Evolutionary conservation across 768 basidiomycete genomes (phyloP).

Genomic region (Lenzites betulinus): DNA sequence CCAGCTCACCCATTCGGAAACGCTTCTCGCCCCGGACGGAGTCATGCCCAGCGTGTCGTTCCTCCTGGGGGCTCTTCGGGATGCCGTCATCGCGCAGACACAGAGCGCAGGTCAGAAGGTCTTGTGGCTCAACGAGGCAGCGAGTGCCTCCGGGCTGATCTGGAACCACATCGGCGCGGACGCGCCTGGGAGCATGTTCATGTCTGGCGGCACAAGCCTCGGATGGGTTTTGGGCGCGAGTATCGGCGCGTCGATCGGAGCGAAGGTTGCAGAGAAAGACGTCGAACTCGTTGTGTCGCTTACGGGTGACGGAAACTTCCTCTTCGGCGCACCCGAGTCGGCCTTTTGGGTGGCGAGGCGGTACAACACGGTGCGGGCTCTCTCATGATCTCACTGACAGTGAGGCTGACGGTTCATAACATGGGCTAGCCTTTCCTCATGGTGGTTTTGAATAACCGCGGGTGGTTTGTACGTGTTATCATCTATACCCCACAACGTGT

Average conservation of each 20-base stretch:
- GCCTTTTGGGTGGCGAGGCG: slow-evolving; percentile 74
- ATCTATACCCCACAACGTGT: neutral
- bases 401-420: neutral
- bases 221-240: slow-evolving; percentile 72
- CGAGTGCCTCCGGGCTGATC: slow-evolving; percentile 54
- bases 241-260: slow-evolving; percentile 57
- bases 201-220: slow-evolving; percentile 65
- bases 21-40: slow-evolving; percentile 9
- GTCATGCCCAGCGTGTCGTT: slow-evolving; percentile 18
- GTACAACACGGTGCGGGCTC: slow-evolving; percentile 59
- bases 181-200: slow-evolving; percentile 49
- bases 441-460: slow-evolving; percentile 71
- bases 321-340: slow-evolving; percentile 67
- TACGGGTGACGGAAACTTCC: slow-evolving; percentile 70
- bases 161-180: slow-evolving; percentile 64
- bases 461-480: slow-evolving; percentile 52
- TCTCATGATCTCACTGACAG: neutral
- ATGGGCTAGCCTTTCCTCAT: slow-evolving; percentile 50
- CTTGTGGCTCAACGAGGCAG: slow-evolving; percentile 63
- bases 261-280: slow-evolving; percentile 29
- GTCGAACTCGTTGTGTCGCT: slow-evolving; percentile 60
- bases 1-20: slow-evolving; percentile 24
- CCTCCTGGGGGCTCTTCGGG: slow-evolving; percentile 51
- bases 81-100: slow-evolving; percentile 41
- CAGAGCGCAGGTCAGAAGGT: slow-evolving; percentile 39